These are phyloP conservation scores for Eucalyptus regnans DNA, from an alignment of 345 rosid genomes.

Conservation along the genomic window DNA sequence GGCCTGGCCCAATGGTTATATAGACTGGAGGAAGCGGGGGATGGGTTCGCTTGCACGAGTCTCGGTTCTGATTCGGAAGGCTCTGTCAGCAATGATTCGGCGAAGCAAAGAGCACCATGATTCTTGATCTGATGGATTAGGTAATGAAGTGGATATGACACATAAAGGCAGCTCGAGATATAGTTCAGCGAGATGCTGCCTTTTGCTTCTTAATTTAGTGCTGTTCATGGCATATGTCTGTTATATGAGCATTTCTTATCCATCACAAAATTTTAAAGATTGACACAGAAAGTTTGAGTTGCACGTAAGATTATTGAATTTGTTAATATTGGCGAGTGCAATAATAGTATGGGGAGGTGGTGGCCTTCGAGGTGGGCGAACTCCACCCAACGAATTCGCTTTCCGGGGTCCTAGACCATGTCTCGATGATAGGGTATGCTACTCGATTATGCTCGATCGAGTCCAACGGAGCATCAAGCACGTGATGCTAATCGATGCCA, in stretches of 20 bases:
- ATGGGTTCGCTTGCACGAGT: not conserved
- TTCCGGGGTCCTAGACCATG: constrained; percentile 55
- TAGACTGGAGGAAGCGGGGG: not conserved
- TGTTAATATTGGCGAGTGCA: not conserved
- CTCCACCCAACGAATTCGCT: constrained; percentile 60
- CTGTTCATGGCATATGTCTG: not conserved
- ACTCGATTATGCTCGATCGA: constrained; percentile 77
- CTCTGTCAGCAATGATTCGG: not conserved
- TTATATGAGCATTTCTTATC: not conserved
- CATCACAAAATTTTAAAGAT: not conserved
- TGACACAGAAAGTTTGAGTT: not conserved
- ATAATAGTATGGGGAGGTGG: not conserved
- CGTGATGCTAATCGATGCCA: constrained; percentile 47
- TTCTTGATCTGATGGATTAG: not conserved
- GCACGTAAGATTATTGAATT: not conserved
- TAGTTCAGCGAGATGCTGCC: not conserved
- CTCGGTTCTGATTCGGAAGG: not conserved
- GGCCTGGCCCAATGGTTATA: not conserved
- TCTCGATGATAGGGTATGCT: constrained; percentile 78
- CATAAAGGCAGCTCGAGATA: not conserved
- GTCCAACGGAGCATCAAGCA: constrained; percentile 63
- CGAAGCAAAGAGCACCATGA: not conserved
- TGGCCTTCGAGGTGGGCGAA: not conserved
- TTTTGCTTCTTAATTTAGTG: not conserved
- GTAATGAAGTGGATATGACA: not conserved